Conservation (phyloP, 192 early-diverging fungal species). For the Funneliformis geosporum region DNA sequence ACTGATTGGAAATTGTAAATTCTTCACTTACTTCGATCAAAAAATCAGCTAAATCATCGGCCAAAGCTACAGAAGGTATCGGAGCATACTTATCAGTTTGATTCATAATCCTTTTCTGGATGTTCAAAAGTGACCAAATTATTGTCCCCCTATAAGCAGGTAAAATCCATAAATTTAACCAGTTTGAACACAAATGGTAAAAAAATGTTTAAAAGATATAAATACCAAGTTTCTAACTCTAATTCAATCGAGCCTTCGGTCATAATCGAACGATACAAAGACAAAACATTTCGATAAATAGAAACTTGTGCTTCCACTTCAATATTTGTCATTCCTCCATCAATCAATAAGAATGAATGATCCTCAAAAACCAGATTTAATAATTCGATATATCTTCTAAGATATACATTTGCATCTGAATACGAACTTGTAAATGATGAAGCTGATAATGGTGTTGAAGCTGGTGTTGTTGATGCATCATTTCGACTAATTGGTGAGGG, state of each 20-base stretch:
- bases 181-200: background rate
- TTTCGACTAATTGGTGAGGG: conserved; percentile 4
- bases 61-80: conserved; percentile 39
- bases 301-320: conserved; percentile 51
- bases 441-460: background rate
- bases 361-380: conserved; percentile 64
- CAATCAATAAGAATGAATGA: conserved; percentile 33
- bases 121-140: conserved; percentile 58
- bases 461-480: background rate
- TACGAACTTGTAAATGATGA: conserved; percentile 33
- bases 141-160: conserved; percentile 53
- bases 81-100: conserved; percentile 43
- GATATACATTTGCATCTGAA: conserved; percentile 57
- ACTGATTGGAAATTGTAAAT: background rate
- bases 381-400: conserved; percentile 68
- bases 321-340: conserved; percentile 45
- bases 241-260: conserved; percentile 53
- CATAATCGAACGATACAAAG: conserved; percentile 64
- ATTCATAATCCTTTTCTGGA: conserved; percentile 61
- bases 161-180: background rate
- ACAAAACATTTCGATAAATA: conserved; percentile 70
- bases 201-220: background rate
- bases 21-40: conserved; percentile 60
- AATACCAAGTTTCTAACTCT: conserved; percentile 55
- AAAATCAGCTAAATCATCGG: conserved; percentile 65